Percentiles rank a stretch among this genome's conserved stretches.
These are phyloP conservation scores for Eucalyptus marginata DNA, from an alignment of 345 rosid genomes.

Conservation along the genomic window DNA sequence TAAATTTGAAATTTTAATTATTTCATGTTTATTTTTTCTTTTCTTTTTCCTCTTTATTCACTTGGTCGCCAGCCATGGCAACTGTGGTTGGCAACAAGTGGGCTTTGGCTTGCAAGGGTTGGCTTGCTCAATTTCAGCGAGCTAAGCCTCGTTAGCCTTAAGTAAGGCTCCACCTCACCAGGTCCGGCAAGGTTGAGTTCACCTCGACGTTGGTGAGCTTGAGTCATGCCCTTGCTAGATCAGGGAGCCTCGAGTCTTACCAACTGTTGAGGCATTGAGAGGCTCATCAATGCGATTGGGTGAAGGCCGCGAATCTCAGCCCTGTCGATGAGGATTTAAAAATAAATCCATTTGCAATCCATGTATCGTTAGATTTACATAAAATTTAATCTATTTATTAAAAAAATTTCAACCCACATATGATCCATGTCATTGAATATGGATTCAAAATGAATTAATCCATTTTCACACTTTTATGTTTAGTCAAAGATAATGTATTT, in stretches of 20 bases:
- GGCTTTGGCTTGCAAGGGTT: neutral
- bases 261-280: neutral
- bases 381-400: no score
- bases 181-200: accelerated
- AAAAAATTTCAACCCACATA: no score
- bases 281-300: accelerated
- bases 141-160: neutral
- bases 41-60: neutral
- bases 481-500: neutral
- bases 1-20: no score
- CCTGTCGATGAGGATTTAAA: accelerated
- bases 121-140: neutral
- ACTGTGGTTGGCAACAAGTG: accelerated
- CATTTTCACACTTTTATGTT: no score
- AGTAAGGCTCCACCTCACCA: accelerated
- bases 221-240: neutral
- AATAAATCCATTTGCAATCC: no score
- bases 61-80: accelerated
- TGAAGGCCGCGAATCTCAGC: accelerated
- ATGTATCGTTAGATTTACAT: no score
- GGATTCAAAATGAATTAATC: no score
- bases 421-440: no score
- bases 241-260: accelerated
- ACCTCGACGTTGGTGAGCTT: accelerated
- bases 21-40: accelerated